Percentiles rank a stretch among this genome's conserved stretches.
phyloP scores from a whole-genome alignment of 2,329 filamentous ascomycete genomes.

The Pseudovirgaria hyperparasitica region DNA sequence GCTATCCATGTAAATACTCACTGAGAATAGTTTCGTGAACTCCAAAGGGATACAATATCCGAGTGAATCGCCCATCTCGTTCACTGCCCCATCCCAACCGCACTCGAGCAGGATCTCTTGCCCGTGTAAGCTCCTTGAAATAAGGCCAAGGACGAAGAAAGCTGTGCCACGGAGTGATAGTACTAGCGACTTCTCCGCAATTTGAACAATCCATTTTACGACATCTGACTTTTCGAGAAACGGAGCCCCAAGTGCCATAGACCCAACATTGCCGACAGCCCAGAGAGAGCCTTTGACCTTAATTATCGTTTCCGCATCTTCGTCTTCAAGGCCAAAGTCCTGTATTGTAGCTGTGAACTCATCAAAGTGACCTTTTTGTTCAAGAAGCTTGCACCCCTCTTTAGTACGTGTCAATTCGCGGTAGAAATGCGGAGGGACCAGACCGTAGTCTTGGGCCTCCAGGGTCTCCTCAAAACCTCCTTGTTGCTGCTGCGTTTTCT shows the following conservation, averaged over 20 bases:
- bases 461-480: slow-evolving; percentile 30
- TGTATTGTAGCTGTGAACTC: slow-evolving; percentile 84
- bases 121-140: slow-evolving; percentile 83
- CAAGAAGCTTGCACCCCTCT: slow-evolving; percentile 80
- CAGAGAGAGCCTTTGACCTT: slow-evolving; percentile 96
- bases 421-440: slow-evolving; percentile 94
- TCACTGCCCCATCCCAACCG: slow-evolving; percentile 88
- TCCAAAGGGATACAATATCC: slow-evolving; percentile 79
- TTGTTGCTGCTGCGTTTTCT: slow-evolving; percentile 43
- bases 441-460: slow-evolving; percentile 37
- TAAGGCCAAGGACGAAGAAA: slow-evolving; percentile 87
- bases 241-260: slow-evolving; percentile 91
- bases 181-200: slow-evolving; percentile 77
- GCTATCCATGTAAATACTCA: slow-evolving; percentile 19
- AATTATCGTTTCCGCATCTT: slow-evolving; percentile 72
- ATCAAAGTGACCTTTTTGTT: slow-evolving; percentile 90
- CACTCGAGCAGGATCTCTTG: slow-evolving; percentile 80
- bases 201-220: slow-evolving; percentile 72
- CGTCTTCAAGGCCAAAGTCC: slow-evolving; percentile 72
- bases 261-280: slow-evolving; percentile 96
- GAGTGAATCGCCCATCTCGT: slow-evolving; percentile 66
- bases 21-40: slow-evolving; percentile 65
- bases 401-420: slow-evolving; percentile 83
- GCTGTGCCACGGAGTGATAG: slow-evolving; percentile 91
- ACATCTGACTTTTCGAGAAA: slow-evolving; percentile 88